A percentile compares a stretch with the other conserved stretches of the same genome.
phyloP scores from a whole-genome alignment of 495 filamentous ascomycete species.

The Stereocaulon alpinum region DNA sequence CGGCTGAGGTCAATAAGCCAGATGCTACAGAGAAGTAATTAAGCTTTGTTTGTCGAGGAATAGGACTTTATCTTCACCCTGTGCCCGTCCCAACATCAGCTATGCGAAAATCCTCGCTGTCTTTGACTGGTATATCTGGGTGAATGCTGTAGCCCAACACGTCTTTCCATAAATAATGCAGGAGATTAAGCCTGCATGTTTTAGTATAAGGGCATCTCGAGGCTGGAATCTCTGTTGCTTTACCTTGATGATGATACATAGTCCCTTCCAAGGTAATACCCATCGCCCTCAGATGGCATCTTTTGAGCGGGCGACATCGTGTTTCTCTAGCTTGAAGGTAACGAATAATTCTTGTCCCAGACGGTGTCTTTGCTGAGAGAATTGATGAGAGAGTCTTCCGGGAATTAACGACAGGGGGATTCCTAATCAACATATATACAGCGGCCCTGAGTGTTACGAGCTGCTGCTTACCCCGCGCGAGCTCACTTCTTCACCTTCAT shows the following conservation, averaged over 20 bases:
- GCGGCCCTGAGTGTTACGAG: too few relatives aligned
- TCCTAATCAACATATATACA: too few relatives aligned
- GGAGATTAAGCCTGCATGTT: slow-evolving; percentile 22
- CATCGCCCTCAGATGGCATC: background rate
- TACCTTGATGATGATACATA: background rate
- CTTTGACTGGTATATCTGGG: slow-evolving; percentile 21
- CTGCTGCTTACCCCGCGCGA: too few relatives aligned
- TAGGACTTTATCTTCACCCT: slow-evolving; percentile 15
- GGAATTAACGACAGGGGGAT: too few relatives aligned
- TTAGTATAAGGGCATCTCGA: background rate
- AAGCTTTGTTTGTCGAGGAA: background rate
- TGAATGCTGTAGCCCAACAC: slow-evolving; percentile 23
- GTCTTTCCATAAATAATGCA: slow-evolving; percentile 26
- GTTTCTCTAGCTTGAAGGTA: too few relatives aligned
- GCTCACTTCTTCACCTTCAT: too few relatives aligned
- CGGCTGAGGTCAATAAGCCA: slow-evolving; percentile 26
- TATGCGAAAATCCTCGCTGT: slow-evolving; percentile 22
- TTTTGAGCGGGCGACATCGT: too few relatives aligned
- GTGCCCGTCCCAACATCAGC: slow-evolving; percentile 30
- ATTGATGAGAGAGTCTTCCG: too few relatives aligned
- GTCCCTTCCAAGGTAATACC: background rate
- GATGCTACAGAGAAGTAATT: slow-evolving; percentile 15
- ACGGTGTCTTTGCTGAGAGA: too few relatives aligned
- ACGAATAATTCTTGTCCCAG: too few relatives aligned
- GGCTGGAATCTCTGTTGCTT: background rate